These are phyloP conservation scores for Aspergillus udagawae DNA, from an alignment of 2,329 filamentous ascomycete genomes.

Conservation along the genomic window DNA sequence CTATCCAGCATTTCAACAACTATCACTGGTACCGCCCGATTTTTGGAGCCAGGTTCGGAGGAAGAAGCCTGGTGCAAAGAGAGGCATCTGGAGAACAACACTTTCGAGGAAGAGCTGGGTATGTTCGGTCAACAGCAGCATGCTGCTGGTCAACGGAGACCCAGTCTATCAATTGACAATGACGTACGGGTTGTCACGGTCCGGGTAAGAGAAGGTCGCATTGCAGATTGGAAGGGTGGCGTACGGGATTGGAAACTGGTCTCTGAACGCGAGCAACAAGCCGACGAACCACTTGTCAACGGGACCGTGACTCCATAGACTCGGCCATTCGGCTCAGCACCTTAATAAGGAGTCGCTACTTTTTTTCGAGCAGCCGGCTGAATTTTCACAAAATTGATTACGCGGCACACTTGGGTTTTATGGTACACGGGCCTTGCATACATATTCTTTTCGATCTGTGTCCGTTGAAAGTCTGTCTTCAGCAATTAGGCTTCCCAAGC, in stretches of 20 bases:
- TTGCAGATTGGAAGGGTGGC: constrained; percentile 92
- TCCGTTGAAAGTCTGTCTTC: neutral
- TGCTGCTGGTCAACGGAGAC: constrained; percentile 26
- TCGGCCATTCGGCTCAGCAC: neutral
- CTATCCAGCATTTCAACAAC: constrained; percentile 87
- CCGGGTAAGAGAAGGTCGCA: constrained; percentile 75
- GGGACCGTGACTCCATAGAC: constrained; percentile 17
- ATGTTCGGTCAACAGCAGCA: constrained; percentile 38
- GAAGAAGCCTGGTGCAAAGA: constrained; percentile 82
- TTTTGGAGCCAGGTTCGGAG: constrained; percentile 68
- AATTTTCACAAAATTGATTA: neutral
- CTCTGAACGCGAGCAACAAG: constrained; percentile 24
- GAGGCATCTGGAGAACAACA: constrained; percentile 87
- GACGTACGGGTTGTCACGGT: constrained; percentile 87
- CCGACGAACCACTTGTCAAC: constrained; percentile 25
- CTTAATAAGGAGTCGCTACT: no score
- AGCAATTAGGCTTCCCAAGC: neutral
- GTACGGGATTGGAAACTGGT: constrained; percentile 70
- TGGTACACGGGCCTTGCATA: neutral
- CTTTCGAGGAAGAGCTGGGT: constrained; percentile 60
- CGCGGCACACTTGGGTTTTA: neutral
- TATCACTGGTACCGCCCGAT: constrained; percentile 79
- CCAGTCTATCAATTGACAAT: constrained; percentile 64
- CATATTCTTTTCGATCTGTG: neutral
- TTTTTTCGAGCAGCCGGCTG: neutral